Evolutionary conservation across 805 yeast species (phyloP).

Genomic region (Candida broadrunensis): DNA sequence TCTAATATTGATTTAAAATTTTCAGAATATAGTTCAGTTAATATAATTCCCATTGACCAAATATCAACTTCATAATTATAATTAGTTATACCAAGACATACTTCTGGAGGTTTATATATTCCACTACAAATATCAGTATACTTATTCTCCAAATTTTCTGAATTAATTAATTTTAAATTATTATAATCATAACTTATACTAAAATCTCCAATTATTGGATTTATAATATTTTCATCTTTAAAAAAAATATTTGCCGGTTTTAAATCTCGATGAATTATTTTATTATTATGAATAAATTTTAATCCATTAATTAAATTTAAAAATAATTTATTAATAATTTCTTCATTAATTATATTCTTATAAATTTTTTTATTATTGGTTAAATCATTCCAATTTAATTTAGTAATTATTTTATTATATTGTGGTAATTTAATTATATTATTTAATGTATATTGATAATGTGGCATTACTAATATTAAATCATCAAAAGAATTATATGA

Average conservation of each 20-base stretch:
- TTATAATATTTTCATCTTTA: constrained; percentile 13
- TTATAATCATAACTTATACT: constrained; percentile 46
- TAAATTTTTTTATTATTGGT: constrained; percentile 7
- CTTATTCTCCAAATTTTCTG: constrained; percentile 33
- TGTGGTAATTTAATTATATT: constrained; percentile 14
- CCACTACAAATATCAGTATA: constrained; percentile 65
- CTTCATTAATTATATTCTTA: constrained; percentile 1
- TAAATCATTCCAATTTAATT: constrained; percentile 23
- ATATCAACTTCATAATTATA: constrained; percentile 61
- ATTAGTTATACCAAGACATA: constrained; percentile 55
- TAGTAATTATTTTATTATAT: constrained; percentile 16
- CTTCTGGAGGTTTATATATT: constrained; percentile 71
- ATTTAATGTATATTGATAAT: constrained; percentile 23
- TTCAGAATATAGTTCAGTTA: constrained; percentile 47
- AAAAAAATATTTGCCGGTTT: constrained; percentile 37
- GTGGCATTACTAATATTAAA: constrained; percentile 28
- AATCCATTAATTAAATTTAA: constrained; percentile 19
- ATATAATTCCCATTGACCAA: constrained; percentile 68
- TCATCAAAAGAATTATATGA: constrained; percentile 24
- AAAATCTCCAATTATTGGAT: constrained; percentile 55
- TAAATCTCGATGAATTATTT: constrained; percentile 40
- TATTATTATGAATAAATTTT: constrained; percentile 24
- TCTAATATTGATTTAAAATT: constrained; percentile 27
- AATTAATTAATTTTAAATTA: constrained; percentile 3
- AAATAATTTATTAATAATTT: constrained; percentile 1